Evolutionary conservation across 805 yeast species (phyloP), one percentile per base, ranked within the genome.

Genomic region (Teunomyces panamensis): DNA sequence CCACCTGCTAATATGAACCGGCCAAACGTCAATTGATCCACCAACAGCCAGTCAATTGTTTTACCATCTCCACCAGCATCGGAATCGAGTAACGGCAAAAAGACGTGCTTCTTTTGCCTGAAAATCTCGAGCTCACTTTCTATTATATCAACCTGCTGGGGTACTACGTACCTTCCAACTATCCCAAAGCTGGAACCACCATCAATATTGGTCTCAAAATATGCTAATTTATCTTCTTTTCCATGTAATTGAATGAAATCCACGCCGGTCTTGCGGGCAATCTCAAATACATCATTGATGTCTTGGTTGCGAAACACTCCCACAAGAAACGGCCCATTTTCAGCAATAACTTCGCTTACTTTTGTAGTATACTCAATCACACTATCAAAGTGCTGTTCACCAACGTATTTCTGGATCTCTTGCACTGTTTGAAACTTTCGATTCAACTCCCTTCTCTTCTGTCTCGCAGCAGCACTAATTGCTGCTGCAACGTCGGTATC

Each of bases 171-270:
- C 48, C 97, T 71, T 42, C 87, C 78, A 49, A 92, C 85, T 8
- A 89, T 80, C 0, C 96, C 96, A 41, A 74, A 71, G 27, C 55
- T 45, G 3, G 43, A 71, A 14, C 39, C 16, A 2, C 61, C 48
- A 1, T 27, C 55, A 0, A 67, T 33, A 58, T 77, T 66, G 64
- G 75, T 80, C 34, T 72, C 77, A 13, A 74, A 64, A 49, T 74
- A 71, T 11, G 81, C 78, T 52, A 84, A 85, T 26, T 80, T 74
- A 8, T 66, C 59, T 49, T 73, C 78, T 39, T 59, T 62, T 1
- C 98, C 99, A 64, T 94, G 99, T 9, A 94, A 67, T 62, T 94
- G 99, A 1, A 94, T 86, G 24, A 89, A 69, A 64, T 94, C 98
- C 3, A 90, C 60, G 0, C 69, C 68, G 11, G 84, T 63, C 6